phyloP scores from a whole-genome alignment of 208 protist genomes.

The Trypanosoma cruzi region DNA sequence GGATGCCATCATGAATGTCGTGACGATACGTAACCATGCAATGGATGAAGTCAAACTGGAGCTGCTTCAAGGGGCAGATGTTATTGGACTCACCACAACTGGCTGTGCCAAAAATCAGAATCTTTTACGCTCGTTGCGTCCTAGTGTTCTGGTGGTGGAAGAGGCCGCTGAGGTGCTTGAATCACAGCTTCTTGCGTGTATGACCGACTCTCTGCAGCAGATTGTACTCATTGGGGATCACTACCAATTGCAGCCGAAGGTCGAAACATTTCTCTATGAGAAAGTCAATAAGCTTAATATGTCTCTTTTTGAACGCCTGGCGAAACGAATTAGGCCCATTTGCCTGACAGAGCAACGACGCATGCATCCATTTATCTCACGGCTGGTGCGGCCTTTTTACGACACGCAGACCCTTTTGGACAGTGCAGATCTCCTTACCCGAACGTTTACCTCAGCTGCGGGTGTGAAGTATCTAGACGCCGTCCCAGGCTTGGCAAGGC shows the following conservation, averaged over 20 bases:
- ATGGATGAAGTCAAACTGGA: slow-evolving; percentile 78
- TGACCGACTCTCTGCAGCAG: slow-evolving; percentile 91
- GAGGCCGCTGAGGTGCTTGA: slow-evolving; percentile 95
- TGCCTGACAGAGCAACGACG: slow-evolving; percentile 90
- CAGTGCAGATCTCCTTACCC: slow-evolving; percentile 45
- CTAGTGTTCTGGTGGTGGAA: slow-evolving; percentile 93
- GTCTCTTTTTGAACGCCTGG: slow-evolving; percentile 91
- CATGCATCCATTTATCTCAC: slow-evolving; percentile 87
- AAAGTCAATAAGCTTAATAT: slow-evolving; percentile 87
- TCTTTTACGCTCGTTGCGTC: slow-evolving; percentile 77
- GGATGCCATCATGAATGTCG: slow-evolving; percentile 65
- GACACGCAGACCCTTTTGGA: slow-evolving; percentile 63
- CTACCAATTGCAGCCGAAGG: slow-evolving; percentile 93
- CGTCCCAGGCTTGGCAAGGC: slow-evolving; percentile 72
- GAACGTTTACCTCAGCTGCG: slow-evolving; percentile 50
- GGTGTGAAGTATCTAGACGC: slow-evolving; percentile 33
- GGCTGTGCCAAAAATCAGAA: slow-evolving; percentile 92
- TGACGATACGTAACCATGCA: slow-evolving; percentile 82
- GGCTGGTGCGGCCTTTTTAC: slow-evolving; percentile 90
- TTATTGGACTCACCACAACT: slow-evolving; percentile 95
- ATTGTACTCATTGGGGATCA: slow-evolving; percentile 93
- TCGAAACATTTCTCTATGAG: slow-evolving; percentile 91
- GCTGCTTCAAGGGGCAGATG: slow-evolving; percentile 79
- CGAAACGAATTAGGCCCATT: slow-evolving; percentile 47
- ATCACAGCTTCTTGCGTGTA: slow-evolving; percentile 90